phyloP scores from a whole-genome alignment of 1,284 basidiomycete species.

The Gymnopus androsaceus region DNA sequence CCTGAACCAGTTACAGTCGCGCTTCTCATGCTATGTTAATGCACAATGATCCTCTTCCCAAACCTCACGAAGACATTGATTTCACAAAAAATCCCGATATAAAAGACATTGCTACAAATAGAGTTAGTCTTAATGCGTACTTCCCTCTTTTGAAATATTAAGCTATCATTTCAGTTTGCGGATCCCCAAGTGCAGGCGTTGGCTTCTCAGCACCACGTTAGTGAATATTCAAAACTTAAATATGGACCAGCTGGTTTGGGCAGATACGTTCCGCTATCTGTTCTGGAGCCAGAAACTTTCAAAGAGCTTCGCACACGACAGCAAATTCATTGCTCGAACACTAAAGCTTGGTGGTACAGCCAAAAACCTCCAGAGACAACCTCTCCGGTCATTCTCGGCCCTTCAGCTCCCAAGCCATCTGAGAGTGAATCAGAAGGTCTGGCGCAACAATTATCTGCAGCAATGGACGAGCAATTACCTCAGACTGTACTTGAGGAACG shows the following conservation, averaged over 20 bases:
- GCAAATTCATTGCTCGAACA: conserved; percentile 42
- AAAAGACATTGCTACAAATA: background rate
- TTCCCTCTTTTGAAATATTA: background rate
- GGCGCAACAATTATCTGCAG: conserved; percentile 52
- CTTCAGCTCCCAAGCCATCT: conserved; percentile 24
- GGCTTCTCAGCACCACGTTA: conserved; percentile 80
- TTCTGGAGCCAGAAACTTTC: conserved; percentile 68
- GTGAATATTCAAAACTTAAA: conserved; percentile 79
- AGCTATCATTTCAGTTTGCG: background rate
- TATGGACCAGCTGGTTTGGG: conserved; percentile 65
- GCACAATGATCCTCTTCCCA: background rate
- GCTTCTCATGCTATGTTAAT: conserved; percentile 7
- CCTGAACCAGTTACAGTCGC: too few relatives aligned
- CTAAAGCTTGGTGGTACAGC: conserved; percentile 59
- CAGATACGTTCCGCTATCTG: conserved; percentile 70
- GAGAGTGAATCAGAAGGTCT: conserved; percentile 31
- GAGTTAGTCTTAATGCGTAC: background rate
- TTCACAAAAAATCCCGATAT: background rate
- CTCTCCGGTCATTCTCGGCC: conserved; percentile 30
- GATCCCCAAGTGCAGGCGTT: conserved; percentile 35
- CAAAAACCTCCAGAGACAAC: conserved; percentile 10
- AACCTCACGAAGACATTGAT: conserved; percentile 2
- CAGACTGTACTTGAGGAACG: conserved; percentile 21
- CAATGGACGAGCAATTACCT: conserved; percentile 45
- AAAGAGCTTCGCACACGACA: conserved; percentile 63